Base-by-base conservation (phyloP, 1,284 basidiomycete genomes). In the Tetrapyrgos nigripes region DNA sequence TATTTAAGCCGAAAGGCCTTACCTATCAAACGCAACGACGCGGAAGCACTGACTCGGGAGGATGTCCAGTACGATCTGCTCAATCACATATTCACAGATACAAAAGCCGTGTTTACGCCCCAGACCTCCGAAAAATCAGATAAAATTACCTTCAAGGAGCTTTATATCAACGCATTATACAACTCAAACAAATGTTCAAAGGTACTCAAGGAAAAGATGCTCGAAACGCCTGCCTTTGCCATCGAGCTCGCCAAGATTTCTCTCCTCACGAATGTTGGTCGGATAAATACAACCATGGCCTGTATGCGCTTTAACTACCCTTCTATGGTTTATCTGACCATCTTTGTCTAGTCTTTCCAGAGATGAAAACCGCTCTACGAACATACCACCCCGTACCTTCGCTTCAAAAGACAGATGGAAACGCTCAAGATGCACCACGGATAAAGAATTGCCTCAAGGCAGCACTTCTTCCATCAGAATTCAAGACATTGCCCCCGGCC, bases 241-340 rank as follows among this genome's bases (percentile, higher is more conserved):
- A 79, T 88, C 57, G 93, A 94, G 73, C 87, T 94, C 64, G 91
- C 87, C 52, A 95, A 92, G 78, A 85, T 96, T 46, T 91, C 92
- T 44, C 79, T 97, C 27, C 80, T 97, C 47, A 92, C 94, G 51
- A 97, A 97, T 68, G 89, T 96, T 50, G 94, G 94, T n/a, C 82
- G 94, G 58, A 93, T 97, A 72, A 97, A 96, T 70, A 96, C 94
- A 24, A 96, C 95, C 29, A 90, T 96, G 83, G 94, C 94, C 58
- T 96, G 92, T 94, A 72, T 80, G 88, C 49, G 31, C 17, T 51
- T 46, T 44, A 4, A 44, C 19, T 59, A 29, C 21, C 45, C 43
- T 58, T 28, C 50, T n/a, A 44, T 52, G 57, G 29, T 75, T 91
- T 63, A 88, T 48, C 24, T 35, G 46, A 19, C 23, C 53, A 31